These are phyloP conservation scores for Hypomyces perniciosus DNA, from an alignment of 2,329 filamentous ascomycete genomes.

Conservation along the genomic window DNA sequence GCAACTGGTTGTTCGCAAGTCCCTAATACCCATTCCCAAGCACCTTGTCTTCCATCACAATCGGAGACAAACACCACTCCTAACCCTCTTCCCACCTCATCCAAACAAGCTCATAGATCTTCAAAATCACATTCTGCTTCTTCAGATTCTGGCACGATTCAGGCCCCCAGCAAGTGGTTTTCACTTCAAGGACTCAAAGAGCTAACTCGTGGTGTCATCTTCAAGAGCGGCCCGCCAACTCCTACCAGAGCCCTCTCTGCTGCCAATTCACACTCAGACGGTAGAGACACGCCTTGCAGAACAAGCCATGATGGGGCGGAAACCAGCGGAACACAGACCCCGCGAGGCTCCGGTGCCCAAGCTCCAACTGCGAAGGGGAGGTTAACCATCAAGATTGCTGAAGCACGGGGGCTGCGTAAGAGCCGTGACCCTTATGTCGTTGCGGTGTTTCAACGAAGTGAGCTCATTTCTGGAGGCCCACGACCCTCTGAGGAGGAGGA, in stretches of 20 bases:
- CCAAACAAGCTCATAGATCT: conserved; percentile 14
- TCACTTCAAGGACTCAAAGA: conserved; percentile 66
- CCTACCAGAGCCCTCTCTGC: conserved; percentile 80
- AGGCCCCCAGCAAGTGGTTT: conserved; percentile 48
- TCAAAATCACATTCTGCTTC: conserved; percentile 41
- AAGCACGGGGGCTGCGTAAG: conserved; percentile 74
- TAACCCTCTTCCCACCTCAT: conserved; percentile 4
- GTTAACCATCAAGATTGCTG: conserved; percentile 79
- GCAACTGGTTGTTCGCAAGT: conserved; percentile 1
- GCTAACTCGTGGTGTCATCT: conserved; percentile 72
- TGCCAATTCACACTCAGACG: conserved; percentile 45
- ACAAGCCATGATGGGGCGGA: conserved; percentile 38
- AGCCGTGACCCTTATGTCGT: conserved; percentile 92
- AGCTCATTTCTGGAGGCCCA: conserved; percentile 87
- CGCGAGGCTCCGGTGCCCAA: conserved; percentile 50
- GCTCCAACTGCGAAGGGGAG: conserved; percentile 76
- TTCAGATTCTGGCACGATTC: conserved; percentile 35
- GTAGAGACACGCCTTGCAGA: conserved; percentile 34
- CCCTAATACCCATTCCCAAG: conserved; percentile 4
- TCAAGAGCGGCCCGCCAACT: conserved; percentile 89
- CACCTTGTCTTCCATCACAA: neutral
- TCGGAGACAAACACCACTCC: conserved; percentile 1
- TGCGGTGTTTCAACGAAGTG: conserved; percentile 92
- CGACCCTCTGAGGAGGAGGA: conserved; percentile 59
- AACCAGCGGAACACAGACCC: conserved; percentile 48